Evolutionary conservation across 768 basidiomycete species (phyloP).

Genomic region (Krasilnikovozyma curviuscula): DNA sequence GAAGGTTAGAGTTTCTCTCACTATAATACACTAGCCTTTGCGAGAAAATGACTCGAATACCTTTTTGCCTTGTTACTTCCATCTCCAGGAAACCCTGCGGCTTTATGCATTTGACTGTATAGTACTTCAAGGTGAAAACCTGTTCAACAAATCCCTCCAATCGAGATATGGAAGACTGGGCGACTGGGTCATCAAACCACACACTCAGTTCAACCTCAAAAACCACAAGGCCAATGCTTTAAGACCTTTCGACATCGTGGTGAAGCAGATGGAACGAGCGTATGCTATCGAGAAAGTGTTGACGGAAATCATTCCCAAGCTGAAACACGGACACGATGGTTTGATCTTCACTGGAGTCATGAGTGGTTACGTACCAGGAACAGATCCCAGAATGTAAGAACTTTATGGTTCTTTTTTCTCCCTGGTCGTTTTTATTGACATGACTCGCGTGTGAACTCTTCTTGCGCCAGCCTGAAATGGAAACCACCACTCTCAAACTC

Average conservation of each 20-base stretch:
- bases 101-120: slow-evolving; percentile 84
- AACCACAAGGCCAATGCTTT: background rate
- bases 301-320: slow-evolving; percentile 53
- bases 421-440: background rate
- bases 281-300: slow-evolving; percentile 80
- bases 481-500: slow-evolving; percentile 96
- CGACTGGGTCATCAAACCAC: slow-evolving; percentile 61
- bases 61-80: background rate
- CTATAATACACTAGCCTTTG: background rate
- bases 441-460: background rate
- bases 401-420: slow-evolving; percentile 9
- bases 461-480: slow-evolving; percentile 65
- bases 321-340: slow-evolving; percentile 87
- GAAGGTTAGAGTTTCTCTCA: slow-evolving; percentile 33
- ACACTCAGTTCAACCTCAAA: slow-evolving; percentile 26
- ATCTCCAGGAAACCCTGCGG: slow-evolving; percentile 50
- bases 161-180: slow-evolving; percentile 79
- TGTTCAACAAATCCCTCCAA: slow-evolving; percentile 64
- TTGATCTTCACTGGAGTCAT: slow-evolving; percentile 87
- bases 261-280: slow-evolving; percentile 71
- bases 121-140: slow-evolving; percentile 62
- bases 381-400: slow-evolving; percentile 76
- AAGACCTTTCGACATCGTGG: slow-evolving; percentile 42
- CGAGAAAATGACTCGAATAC: background rate
- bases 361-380: slow-evolving; percentile 59